Conservation (phyloP, 768 basidiomycete species). For the Xerocomus brunneocitrinus region DNA sequence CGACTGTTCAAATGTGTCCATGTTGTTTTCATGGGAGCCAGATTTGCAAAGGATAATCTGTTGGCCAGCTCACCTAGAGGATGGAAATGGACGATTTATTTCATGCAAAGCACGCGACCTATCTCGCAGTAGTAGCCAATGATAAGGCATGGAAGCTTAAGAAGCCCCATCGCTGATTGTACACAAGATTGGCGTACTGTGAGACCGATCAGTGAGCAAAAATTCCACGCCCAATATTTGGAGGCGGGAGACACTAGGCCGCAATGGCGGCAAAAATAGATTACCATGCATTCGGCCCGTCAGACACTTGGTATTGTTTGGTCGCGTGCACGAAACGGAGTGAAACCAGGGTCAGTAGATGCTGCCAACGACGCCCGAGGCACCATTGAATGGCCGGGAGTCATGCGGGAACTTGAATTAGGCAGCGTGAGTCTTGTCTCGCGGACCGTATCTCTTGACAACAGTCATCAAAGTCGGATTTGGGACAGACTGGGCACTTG, state of each 20-base stretch:
- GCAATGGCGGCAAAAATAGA: background rate
- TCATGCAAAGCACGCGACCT: constrained; percentile 19
- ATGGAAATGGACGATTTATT: constrained; percentile 8
- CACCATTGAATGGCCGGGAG: background rate
- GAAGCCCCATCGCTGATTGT: constrained; percentile 14
- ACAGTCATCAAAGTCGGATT: constrained; percentile 5
- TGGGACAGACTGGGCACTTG: background rate
- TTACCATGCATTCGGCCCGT: background rate
- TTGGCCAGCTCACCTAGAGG: background rate
- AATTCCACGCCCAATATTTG: constrained; percentile 3
- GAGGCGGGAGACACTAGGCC: background rate
- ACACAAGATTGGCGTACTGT: constrained; percentile 22
- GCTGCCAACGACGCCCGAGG: background rate
- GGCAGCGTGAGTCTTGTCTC: background rate
- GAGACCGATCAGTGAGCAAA: constrained; percentile 16
- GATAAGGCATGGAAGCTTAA: constrained; percentile 10
- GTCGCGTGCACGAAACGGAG: background rate
- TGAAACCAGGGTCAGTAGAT: constrained; percentile 16
- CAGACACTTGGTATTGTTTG: constrained; percentile 2
- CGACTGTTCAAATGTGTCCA: constrained; percentile 3
- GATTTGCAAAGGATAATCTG: constrained; percentile 29
- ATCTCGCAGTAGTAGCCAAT: constrained; percentile 15
- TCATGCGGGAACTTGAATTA: background rate
- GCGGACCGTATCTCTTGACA: background rate
- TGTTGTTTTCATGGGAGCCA: constrained; percentile 6